These are phyloP conservation scores for Apiospora koreana DNA, from an alignment of 2,329 filamentous ascomycete genomes.

Conservation along the genomic window DNA sequence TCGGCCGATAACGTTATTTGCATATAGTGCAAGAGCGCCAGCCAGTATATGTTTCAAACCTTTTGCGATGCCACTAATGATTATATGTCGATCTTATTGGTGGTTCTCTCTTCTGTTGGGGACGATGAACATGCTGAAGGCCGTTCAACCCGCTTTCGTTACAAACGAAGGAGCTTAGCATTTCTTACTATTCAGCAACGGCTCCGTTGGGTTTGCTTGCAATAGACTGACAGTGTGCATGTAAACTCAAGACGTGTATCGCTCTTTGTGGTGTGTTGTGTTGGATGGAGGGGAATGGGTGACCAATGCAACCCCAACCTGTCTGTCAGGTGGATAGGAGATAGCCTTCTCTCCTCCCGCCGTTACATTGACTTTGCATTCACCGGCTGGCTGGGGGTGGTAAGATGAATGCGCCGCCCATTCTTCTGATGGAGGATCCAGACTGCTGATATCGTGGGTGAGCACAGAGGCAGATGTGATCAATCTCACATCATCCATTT, in stretches of 20 bases:
- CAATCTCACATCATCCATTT: background rate
- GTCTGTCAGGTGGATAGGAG: conserved; percentile 3
- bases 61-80: background rate
- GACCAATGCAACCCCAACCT: conserved; percentile 1
- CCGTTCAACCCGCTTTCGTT: background rate
- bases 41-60: too few species aligned
- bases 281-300: background rate
- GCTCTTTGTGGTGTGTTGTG: conserved; percentile 3
- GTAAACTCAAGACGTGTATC: background rate
- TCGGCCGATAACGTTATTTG: background rate
- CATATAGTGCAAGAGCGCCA: background rate
- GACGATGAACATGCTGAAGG: background rate
- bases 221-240: background rate
- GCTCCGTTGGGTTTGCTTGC: background rate
- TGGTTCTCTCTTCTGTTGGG: background rate
- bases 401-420: too few species aligned
- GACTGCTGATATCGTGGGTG: background rate
- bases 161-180: background rate
- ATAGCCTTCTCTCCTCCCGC: background rate
- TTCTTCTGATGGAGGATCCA: background rate
- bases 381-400: background rate
- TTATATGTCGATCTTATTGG: background rate
- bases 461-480: background rate
- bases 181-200: background rate
- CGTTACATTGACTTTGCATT: background rate